Conservation (phyloP, 2,329 filamentous ascomycete genomes). For the Alternaria sp. region DNA sequence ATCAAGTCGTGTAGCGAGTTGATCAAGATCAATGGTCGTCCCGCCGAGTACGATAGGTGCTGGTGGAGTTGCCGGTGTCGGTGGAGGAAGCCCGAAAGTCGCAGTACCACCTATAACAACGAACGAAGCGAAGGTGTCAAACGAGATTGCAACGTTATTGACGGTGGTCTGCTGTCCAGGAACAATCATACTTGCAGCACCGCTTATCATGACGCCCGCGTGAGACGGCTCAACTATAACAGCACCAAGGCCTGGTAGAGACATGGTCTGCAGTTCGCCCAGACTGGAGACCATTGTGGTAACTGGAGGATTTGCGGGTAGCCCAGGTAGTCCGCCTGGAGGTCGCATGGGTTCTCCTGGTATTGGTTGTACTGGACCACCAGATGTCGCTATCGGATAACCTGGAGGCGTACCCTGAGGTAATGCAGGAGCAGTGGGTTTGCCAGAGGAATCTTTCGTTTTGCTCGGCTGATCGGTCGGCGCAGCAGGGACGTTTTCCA, state of each 20-base stretch:
- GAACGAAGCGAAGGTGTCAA: not conserved
- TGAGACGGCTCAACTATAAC: not conserved
- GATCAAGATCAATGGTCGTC: not conserved
- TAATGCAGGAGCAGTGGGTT: not conserved
- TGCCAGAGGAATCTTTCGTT: not conserved
- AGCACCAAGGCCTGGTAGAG: not conserved
- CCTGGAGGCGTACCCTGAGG: not conserved
- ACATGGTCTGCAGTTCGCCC: not conserved
- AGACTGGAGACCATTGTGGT: not conserved
- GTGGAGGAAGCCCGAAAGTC: not conserved
- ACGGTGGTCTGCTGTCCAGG: constrained; percentile 1
- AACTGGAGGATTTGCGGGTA: not conserved
- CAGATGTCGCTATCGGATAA: not conserved
- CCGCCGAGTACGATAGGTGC: not conserved
- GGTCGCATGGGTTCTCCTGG: not conserved
- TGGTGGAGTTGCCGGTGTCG: not conserved
- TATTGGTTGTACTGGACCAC: not conserved
- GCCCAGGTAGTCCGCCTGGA: not conserved
- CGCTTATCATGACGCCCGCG: not conserved
- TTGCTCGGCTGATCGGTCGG: not conserved
- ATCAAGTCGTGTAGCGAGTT: not conserved
- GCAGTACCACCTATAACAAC: not conserved
- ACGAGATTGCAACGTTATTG: not conserved
- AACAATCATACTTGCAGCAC: not conserved
- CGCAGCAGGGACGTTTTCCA: too few relatives aligned